Evolutionary conservation across 2,329 filamentous ascomycete genomes (phyloP), one percentile per base, ranked within the genome.

Genomic region (Fusarium udum): DNA sequence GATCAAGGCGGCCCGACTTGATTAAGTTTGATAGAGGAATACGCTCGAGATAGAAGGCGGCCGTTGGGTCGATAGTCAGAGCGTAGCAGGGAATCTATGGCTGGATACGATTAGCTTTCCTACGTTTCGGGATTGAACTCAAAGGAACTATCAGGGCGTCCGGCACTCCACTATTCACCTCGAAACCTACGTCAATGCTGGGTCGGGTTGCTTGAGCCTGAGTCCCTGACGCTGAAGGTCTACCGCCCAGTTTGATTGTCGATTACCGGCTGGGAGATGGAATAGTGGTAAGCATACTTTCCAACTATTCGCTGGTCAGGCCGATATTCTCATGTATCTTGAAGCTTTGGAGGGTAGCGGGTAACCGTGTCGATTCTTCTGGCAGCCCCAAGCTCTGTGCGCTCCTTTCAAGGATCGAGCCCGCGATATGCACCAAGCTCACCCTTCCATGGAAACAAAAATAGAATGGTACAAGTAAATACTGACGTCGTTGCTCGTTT

Each of bases 401-500:
- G 10, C 24, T 26, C 10, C 6, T 5, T 22, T 10, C 26, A 9
- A 53, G 7, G 14, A n/a, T 28, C 20, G 34, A 55, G 24, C 14
- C 11, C 48, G 10, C 6, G 34, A 12, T 39, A 39, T 14, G 24
- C 4, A 28, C 20, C 24, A 39, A 39, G 20, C 4, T 9, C 10
- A 28, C 10, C 5, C 20, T 28, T n/a, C 4, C 20, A 12, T 9
- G 20, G 7, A 22, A 15, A 18, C 5, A 3, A 26, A 15, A 16
- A 34, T 11, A 15, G 9, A 11, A 20, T 4, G 16, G 2, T 4
- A 16, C 12, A 31, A 14, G 2, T 15, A 6, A 3, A 12, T 14
- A 1, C 4, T 6, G 22, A 3, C 1, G 10, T 26, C 1, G 3
- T 20, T 10, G 2, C 15, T 28, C 3, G 2, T 4, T 11, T 3